A percentile compares a stretch with the other conserved stretches of the same genome.
Conservation (phyloP, 2,329 filamentous ascomycete species). For the Paramyrothecium roridum region DNA sequence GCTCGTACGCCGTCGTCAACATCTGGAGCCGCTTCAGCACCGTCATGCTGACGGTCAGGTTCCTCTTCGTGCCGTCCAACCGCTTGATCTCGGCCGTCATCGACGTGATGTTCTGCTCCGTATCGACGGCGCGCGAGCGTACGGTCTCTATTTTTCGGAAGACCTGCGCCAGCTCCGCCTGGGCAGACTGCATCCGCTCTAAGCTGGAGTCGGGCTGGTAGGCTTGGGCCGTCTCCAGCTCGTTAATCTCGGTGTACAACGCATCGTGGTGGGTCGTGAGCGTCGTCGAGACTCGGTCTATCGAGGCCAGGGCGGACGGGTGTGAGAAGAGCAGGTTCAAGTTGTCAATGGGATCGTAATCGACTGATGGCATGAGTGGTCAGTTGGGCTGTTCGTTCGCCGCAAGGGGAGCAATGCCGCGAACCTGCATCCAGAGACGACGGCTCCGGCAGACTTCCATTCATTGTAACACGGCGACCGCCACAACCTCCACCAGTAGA, state of each 20-base stretch:
- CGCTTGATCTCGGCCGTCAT: conserved; percentile 99
- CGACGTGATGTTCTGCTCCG: conserved; percentile 91
- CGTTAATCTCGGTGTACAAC: conserved; percentile 73
- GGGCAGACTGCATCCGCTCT: conserved; percentile 85
- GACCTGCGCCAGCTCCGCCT: conserved; percentile 82
- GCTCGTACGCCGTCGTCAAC: conserved; percentile 98
- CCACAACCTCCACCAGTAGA: not conserved
- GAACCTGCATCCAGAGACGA: conserved; percentile 43
- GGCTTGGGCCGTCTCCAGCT: conserved; percentile 73
- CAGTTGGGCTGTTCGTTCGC: conserved; percentile 8
- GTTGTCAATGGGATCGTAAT: conserved; percentile 92
- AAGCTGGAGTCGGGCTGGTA: conserved; percentile 85
- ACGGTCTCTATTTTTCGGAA: conserved; percentile 96
- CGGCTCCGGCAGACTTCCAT: conserved; percentile 30
- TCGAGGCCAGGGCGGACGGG: conserved; percentile 76
- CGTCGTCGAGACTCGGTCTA: conserved; percentile 69
- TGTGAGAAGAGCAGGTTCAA: conserved; percentile 92
- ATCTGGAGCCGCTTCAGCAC: conserved; percentile 96
- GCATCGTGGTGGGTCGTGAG: conserved; percentile 77
- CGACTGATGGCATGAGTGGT: conserved; percentile 36
- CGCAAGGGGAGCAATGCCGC: conserved; percentile 12
- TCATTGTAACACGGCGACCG: conserved; percentile 27
- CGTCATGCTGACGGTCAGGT: conserved; percentile 96
- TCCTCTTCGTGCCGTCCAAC: conserved; percentile 92
- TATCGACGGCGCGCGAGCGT: conserved; percentile 82